Conservation (phyloP, 805 yeast species). For the Candida ipomoeae region DNA sequence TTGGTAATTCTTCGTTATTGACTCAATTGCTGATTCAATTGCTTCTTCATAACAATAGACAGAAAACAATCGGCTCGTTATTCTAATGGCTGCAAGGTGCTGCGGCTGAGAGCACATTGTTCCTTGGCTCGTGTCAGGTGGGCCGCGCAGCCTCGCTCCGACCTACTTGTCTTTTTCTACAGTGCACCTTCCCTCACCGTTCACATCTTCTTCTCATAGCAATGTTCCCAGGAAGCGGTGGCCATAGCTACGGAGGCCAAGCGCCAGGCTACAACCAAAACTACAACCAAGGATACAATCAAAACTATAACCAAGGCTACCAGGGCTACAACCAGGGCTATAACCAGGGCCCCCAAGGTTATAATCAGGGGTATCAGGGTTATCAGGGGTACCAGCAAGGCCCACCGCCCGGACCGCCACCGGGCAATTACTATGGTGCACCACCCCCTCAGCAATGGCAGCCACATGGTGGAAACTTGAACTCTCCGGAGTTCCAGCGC, state of each 20-base stretch:
- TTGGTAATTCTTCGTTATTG: too few relatives aligned
- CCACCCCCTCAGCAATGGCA: slow-evolving; percentile 17
- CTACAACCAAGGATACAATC: slow-evolving; percentile 10
- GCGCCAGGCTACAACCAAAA: slow-evolving; percentile 9
- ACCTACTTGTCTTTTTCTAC: neutral
- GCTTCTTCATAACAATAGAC: neutral
- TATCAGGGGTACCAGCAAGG: slow-evolving; percentile 2
- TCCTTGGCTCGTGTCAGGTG: neutral
- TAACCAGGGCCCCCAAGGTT: slow-evolving; percentile 4
- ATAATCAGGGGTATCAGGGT: neutral
- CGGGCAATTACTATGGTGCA: slow-evolving; percentile 20
- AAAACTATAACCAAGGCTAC: slow-evolving; percentile 8
- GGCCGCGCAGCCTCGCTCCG: neutral
- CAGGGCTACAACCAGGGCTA: slow-evolving; percentile 7
- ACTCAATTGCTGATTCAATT: too few relatives aligned
- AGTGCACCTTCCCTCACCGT: neutral
- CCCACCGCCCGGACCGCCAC: slow-evolving; percentile 13
- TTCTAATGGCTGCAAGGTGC: slow-evolving; percentile 1
- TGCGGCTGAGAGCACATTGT: neutral
- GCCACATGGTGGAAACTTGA: slow-evolving; percentile 14
- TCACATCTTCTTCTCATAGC: neutral
- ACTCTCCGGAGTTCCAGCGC: slow-evolving; percentile 17
- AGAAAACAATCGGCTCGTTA: neutral
- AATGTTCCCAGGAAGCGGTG: slow-evolving; percentile 27
- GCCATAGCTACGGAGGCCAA: slow-evolving; percentile 15